A percentile compares a stretch with the other conserved stretches of the same genome.
phyloP scores from a whole-genome alignment of 2,329 filamentous ascomycete species.

The Harringtonia lauricola region DNA sequence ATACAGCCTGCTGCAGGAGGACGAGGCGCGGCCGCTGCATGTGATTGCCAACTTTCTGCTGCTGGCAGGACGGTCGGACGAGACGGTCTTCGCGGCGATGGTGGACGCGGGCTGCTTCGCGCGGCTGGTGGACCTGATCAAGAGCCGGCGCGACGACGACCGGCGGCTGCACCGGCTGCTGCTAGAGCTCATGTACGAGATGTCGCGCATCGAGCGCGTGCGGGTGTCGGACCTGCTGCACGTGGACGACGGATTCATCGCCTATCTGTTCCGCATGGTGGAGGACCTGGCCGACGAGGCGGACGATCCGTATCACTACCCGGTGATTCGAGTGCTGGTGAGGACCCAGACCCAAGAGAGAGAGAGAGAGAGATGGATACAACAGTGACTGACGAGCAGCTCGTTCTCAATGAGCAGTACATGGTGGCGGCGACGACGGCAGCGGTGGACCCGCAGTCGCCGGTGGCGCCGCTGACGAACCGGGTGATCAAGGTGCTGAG shows the following conservation, averaged over 20 bases:
- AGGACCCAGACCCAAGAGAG: slow-evolving; percentile 16
- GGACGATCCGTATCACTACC: slow-evolving; percentile 90
- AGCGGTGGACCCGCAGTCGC: slow-evolving; percentile 26
- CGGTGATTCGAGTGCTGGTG: slow-evolving; percentile 85
- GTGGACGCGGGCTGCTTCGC: slow-evolving; percentile 75
- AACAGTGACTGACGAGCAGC: slow-evolving; percentile 34
- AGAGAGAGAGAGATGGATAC: neutral
- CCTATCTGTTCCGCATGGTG: slow-evolving; percentile 75
- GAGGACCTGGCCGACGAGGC: slow-evolving; percentile 79
- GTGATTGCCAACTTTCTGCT: slow-evolving; percentile 75
- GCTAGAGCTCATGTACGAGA: slow-evolving; percentile 88
- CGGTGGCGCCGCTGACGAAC: slow-evolving; percentile 60
- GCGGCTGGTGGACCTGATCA: slow-evolving; percentile 72
- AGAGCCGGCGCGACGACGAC: slow-evolving; percentile 52
- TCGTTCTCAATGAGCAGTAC: slow-evolving; percentile 96
- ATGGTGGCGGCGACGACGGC: slow-evolving; percentile 64
- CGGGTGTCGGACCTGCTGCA: slow-evolving; percentile 64
- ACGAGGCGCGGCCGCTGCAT: slow-evolving; percentile 70
- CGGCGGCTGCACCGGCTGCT: slow-evolving; percentile 66
- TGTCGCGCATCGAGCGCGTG: slow-evolving; percentile 82
- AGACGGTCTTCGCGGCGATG: slow-evolving; percentile 76
- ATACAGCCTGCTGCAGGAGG: slow-evolving; percentile 83
- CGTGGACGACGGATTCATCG: slow-evolving; percentile 71
- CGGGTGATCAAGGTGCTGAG: slow-evolving; percentile 87
- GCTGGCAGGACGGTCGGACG: slow-evolving; percentile 72